Evolutionary conservation across 306 rosid species (phyloP), one percentile per base, ranked within the genome.

Genomic region (Hippophae rhamnoides): DNA sequence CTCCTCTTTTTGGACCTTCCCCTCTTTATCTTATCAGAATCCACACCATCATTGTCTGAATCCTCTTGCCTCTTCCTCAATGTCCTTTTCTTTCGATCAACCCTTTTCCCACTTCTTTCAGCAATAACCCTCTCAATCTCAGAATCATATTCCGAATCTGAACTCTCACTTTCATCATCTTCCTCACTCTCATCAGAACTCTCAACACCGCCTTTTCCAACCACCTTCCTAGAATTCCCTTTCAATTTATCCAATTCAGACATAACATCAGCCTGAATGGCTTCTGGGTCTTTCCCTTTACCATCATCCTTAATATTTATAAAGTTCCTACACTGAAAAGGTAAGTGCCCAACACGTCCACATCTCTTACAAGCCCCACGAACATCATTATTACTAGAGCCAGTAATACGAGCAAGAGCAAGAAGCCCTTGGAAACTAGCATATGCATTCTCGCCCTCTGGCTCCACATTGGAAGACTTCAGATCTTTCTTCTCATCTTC

Each of bases 291-390:
- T 77, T 81, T 90, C 74, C 81, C 95, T 67, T 71, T 84, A 40
- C 23, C 68, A 3, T 76, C 89, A 61, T 86, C 90, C 82, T 77
- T 89, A 43, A 78, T 52, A 70, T 89, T 90, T 60, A 90, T 75
- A 71, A 80, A 82, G 70, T 90, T 90, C 85, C 93, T 82, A 69
- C 97, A 90, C 68, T 90, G 97, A 70, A 80, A 90, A 62, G 62
- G 86, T 59, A 90, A 94, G 60, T 90, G 97, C 52, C 97, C 97
- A 73, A 90, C 97, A 72, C 95, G 94, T 14, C 95, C 94, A 55
- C 95, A 90, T 69, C 73, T 86, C 83, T 87, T 90, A 86, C 97
- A 90, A 2, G 95, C 78, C 43, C 97, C 97, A 7, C 94, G 90
- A 65, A 84, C 79, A 63, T 80, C 77, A 66, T 86, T 89, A 8